Conservation (phyloP, 495 filamentous ascomycete genomes). For the Aspergillus asperescens region DNA sequence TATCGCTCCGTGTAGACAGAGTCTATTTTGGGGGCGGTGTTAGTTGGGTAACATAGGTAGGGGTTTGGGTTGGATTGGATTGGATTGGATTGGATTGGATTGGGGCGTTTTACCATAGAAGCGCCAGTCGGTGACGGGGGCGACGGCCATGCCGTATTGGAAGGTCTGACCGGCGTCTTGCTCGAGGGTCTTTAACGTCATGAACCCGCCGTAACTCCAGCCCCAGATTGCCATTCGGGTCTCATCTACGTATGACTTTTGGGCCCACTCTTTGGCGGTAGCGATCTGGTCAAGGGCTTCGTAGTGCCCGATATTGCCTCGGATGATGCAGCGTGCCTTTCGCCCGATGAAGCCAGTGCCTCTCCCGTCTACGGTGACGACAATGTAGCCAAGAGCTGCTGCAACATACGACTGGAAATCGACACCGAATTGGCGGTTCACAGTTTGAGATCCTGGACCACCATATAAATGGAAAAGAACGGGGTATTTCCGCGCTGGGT, state of each 20-base stretch:
- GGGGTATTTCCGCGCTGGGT: constrained; percentile 78
- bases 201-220: constrained; percentile 96
- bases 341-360: constrained; percentile 91
- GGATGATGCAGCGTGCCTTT: constrained; percentile 70
- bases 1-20: constrained; percentile 94
- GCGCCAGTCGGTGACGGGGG: constrained; percentile 94
- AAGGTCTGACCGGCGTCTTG: constrained; percentile 85
- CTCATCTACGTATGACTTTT: constrained; percentile 78
- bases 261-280: constrained; percentile 78
- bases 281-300: constrained; percentile 90
- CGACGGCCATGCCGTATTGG: constrained; percentile 94
- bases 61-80: constrained; percentile 3
- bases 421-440: constrained; percentile 73
- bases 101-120: constrained; percentile 59
- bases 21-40: too few species aligned
- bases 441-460: constrained; percentile 83
- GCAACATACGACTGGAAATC: constrained; percentile 92
- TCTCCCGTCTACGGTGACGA: constrained; percentile 89
- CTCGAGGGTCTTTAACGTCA: constrained; percentile 94
- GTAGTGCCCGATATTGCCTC: constrained; percentile 76
- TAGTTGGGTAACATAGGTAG: too few species aligned
- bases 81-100: not conserved
- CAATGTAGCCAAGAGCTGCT: constrained; percentile 82
- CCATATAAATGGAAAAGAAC: constrained; percentile 92
- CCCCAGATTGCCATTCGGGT: constrained; percentile 90